Base-by-base conservation (phyloP, 192 early-diverging fungal species). In the Fimicolochytrium jonesii region DNA sequence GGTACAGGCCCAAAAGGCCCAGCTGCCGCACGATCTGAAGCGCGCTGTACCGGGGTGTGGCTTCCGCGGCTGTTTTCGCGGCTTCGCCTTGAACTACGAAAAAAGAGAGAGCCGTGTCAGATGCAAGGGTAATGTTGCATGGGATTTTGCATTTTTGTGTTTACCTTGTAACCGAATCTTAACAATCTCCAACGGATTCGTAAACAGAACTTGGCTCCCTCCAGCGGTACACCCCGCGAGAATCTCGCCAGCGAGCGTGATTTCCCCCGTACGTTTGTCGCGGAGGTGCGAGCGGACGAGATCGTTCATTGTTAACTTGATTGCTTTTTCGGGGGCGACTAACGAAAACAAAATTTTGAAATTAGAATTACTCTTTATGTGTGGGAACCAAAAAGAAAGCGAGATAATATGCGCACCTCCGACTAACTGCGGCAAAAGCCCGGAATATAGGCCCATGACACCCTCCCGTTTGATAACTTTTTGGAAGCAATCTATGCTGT, bases 271-370 rank as follows among this genome's bases (percentile, higher is more conserved):
- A 4, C 88, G 69, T 61, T 74, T 79, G 66, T 90, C 75, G 15
- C 76, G 85, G 1, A 90, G 63, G 22, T 83, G 74, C 9, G 78
- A 71, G 53, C 95, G 80, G 10, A 95, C 87, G 57, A 93, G 79
- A 68, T 95, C 93, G 79, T 98, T 98, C 68, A 98, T 86, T 5
- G 95, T 95, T 67, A 98, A 70, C 76, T 98, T 98, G 75, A 98
- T 95, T 32, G 95, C 95, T 71, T 98, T 95, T 67, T 98, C 95
- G 5, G 95, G 95, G 4, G 95, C 95, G 45, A 98, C 95, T 70
- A 88, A 31, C 20, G 6, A 13, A 9, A 47, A 47, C 37, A 39
- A 39, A 39, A 9, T 11, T 11, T 11, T n/a, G 37, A 41, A 7
- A 23, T 6, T 6, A 32, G 10, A 53, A 53, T 17, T 9, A 53